Percentiles rank a stretch among this genome's conserved stretches.
Conservation (phyloP, 2,329 filamentous ascomycete species). For the Talaromyces verruculosus region DNA sequence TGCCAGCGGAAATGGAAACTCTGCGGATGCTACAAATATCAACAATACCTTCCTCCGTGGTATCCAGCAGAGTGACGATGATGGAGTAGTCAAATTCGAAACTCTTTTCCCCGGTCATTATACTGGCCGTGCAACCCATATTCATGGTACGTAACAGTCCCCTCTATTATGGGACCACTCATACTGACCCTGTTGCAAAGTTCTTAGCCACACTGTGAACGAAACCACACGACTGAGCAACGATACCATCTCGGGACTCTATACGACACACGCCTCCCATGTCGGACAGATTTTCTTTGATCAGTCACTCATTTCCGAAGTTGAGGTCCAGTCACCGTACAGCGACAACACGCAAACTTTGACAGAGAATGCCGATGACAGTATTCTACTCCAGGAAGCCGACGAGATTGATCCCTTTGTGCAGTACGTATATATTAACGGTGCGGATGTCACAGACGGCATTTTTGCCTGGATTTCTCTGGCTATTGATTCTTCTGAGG, state of each 20-base stretch:
- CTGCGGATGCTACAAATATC: constrained; percentile 26
- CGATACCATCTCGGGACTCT: constrained; percentile 42
- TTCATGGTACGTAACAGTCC: constrained; percentile 35
- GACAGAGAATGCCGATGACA: constrained; percentile 5
- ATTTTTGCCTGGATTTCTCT: constrained; percentile 57
- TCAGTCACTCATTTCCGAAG: constrained; percentile 55
- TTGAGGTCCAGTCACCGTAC: constrained; percentile 53
- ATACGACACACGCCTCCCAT: constrained; percentile 51
- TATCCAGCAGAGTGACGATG: constrained; percentile 43
- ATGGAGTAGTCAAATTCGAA: constrained; percentile 49
- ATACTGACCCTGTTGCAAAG: not conserved
- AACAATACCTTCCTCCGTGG: constrained; percentile 46
- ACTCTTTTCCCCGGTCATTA: constrained; percentile 46
- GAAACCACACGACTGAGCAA: not conserved
- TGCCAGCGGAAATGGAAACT: constrained; percentile 37
- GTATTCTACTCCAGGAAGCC: constrained; percentile 51
- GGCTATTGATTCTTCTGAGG: constrained; percentile 46
- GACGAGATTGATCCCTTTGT: constrained; percentile 58
- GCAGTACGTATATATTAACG: constrained; percentile 56
- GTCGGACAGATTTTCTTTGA: constrained; percentile 67
- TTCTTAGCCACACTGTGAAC: not conserved
- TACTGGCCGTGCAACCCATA: constrained; percentile 43
- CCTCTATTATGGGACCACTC: no score
- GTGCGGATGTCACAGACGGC: constrained; percentile 53
- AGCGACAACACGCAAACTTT: constrained; percentile 38